Conservation (phyloP, 768 basidiomycete species). For the Russula compacta region DNA sequence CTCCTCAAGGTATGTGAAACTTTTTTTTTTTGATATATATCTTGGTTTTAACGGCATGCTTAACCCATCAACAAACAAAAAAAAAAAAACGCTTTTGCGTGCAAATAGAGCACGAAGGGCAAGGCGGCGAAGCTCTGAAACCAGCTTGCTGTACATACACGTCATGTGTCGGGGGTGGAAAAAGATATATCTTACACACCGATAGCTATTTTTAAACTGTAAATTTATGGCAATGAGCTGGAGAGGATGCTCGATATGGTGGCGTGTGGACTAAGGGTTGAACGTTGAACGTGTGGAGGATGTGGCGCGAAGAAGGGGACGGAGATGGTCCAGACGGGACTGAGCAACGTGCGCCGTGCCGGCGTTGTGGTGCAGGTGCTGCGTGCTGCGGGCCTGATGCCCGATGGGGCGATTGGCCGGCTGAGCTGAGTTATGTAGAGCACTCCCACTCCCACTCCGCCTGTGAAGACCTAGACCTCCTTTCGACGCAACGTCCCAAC, state of each 20-base stretch:
- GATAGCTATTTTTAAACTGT: not conserved
- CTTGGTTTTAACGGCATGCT: not conserved
- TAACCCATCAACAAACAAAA: not conserved
- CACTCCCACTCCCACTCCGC: not conserved
- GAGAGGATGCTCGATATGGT: not conserved
- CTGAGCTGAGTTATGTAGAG: not conserved
- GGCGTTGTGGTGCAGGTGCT: not conserved
- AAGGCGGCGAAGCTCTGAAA: constrained; percentile 18
- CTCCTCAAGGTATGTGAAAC: constrained; percentile 74
- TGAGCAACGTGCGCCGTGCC: not conserved
- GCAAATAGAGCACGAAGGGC: constrained; percentile 10
- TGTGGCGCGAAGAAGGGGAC: not conserved
- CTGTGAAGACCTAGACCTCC: not conserved
- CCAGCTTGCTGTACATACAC: not conserved
- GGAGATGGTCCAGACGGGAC: not conserved
- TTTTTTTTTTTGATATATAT: too few relatives aligned
- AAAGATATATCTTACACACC: not conserved
- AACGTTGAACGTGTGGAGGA: too few relatives aligned
- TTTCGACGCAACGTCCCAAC: not conserved
- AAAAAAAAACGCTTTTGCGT: not conserved
- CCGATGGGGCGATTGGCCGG: not conserved
- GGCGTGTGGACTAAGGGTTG: too few relatives aligned
- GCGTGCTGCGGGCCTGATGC: too few relatives aligned
- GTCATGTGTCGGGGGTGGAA: not conserved
- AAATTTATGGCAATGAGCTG: not conserved